phyloP scores from a whole-genome alignment of 31 red algal genomes.

The Porphyra umbilicalis region DNA sequence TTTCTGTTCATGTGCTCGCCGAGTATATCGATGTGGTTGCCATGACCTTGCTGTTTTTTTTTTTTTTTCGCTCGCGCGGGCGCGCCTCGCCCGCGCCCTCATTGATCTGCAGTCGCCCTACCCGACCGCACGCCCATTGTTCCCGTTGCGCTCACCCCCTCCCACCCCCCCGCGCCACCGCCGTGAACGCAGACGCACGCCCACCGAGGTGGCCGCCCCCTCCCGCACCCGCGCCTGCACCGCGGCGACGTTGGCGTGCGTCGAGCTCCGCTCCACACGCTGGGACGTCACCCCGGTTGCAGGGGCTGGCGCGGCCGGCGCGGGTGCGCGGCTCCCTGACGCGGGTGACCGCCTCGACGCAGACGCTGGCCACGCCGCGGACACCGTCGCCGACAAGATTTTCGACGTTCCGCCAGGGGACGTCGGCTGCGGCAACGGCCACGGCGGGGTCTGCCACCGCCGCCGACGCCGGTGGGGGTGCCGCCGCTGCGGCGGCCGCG shows the following conservation, averaged over 20 bases:
- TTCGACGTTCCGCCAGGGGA: slow-evolving; percentile 44
- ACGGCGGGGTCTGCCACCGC: too few relatives aligned
- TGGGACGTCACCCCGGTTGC: slow-evolving; percentile 76
- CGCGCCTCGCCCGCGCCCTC: too few relatives aligned
- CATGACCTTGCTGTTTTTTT: too few relatives aligned
- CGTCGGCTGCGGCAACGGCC: not conserved
- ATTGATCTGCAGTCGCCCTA: not conserved
- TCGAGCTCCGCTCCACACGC: slow-evolving; percentile 75
- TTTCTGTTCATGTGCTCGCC: not conserved
- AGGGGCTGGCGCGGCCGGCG: slow-evolving; percentile 33
- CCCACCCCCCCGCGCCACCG: not conserved
- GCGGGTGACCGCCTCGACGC: slow-evolving; percentile 67
- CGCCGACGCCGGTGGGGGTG: not conserved
- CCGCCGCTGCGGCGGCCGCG: not conserved
- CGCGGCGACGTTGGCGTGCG: slow-evolving; percentile 76
- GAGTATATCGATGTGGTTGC: not conserved
- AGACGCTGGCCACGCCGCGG: slow-evolving; percentile 52
- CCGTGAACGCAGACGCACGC: slow-evolving; percentile 32
- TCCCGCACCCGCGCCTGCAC: slow-evolving; percentile 45
- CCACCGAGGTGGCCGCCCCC: slow-evolving; percentile 12
- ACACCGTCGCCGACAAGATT: slow-evolving; percentile 84
- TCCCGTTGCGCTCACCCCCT: not conserved
- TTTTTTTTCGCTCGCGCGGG: not conserved
- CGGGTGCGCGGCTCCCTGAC: slow-evolving; percentile 51
- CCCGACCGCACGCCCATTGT: too few relatives aligned